Conservation (phyloP, 306 rosid species). For the Heteromeles arbutifolia region DNA sequence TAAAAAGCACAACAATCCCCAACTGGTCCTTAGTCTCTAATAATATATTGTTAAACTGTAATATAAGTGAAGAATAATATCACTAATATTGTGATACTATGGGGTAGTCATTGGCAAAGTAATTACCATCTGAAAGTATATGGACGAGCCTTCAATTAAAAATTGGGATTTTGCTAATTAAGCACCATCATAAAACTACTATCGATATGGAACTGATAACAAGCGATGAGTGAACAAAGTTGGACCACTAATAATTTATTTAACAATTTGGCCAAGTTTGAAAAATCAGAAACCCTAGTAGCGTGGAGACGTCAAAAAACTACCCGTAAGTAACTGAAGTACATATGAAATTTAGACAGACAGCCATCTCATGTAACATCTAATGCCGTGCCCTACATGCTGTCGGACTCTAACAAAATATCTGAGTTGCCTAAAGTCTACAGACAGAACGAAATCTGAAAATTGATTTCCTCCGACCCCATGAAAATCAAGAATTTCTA, state of each 20-base stretch:
- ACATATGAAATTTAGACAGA: conserved; percentile 26
- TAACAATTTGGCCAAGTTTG: background rate
- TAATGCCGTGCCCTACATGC: background rate
- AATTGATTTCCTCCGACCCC: background rate
- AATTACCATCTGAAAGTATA: background rate
- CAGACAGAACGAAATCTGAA: background rate
- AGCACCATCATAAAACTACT: background rate
- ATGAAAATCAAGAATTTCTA: background rate
- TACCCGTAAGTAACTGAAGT: background rate
- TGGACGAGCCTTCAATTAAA: background rate
- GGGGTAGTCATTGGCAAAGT: background rate
- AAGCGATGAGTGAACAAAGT: background rate
- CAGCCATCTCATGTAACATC: conserved; percentile 9
- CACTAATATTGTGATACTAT: too few species aligned
- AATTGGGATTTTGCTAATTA: background rate
- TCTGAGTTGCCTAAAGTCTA: background rate
- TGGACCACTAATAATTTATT: background rate
- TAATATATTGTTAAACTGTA: too few species aligned
- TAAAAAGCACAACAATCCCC: too few species aligned
- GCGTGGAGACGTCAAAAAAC: background rate
- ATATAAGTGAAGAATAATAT: too few species aligned
- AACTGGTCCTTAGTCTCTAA: background rate
- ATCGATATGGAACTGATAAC: too few species aligned
- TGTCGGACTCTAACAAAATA: background rate
- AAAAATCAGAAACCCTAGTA: background rate